phyloP scores from a whole-genome alignment of 164 flowering plant species.

The Amborella trichopoda region DNA sequence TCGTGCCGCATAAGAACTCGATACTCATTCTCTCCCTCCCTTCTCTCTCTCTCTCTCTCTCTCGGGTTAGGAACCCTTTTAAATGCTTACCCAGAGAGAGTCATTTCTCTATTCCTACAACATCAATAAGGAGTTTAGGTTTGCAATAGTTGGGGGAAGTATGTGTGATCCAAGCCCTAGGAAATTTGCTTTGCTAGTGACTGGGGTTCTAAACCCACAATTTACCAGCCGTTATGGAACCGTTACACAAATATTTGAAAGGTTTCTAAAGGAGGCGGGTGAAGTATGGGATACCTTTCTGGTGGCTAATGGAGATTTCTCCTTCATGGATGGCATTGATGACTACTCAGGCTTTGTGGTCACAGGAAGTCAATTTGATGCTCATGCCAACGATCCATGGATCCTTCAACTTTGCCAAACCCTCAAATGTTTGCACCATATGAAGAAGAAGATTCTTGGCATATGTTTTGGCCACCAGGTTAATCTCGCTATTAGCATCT shows the following conservation, averaged over 20 bases:
- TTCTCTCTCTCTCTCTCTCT: too few relatives aligned
- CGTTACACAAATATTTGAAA: conserved; percentile 1
- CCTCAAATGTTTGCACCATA: conserved; percentile 1
- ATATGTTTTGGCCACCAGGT: conserved; percentile 14
- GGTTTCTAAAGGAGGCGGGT: conserved; percentile 3
- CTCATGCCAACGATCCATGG: conserved; percentile 8
- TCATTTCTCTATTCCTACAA: too few relatives aligned
- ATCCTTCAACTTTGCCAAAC: conserved; percentile 1
- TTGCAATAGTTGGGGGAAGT: too few relatives aligned
- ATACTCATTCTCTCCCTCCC: too few relatives aligned
- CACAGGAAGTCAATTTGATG: conserved; percentile 6
- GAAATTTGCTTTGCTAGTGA: conserved; percentile 9
- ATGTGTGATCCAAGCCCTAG: too few relatives aligned
- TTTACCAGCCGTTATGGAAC: conserved; percentile 3
- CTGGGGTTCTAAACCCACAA: conserved; percentile 4
- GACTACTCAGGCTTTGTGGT: conserved; percentile 7
- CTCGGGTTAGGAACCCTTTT: too few relatives aligned
- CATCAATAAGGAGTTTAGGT: too few relatives aligned
- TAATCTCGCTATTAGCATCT: too few relatives aligned
- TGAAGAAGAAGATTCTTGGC: conserved; percentile 6
- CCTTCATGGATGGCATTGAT: neutral
- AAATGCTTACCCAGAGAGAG: too few relatives aligned
- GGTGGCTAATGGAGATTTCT: conserved; percentile 9
- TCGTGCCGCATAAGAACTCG: too few relatives aligned
- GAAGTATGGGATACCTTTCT: conserved; percentile 5